These are phyloP conservation scores for Alternaria sp. DNA, from an alignment of 2,329 filamentous ascomycete genomes.

Conservation along the genomic window DNA sequence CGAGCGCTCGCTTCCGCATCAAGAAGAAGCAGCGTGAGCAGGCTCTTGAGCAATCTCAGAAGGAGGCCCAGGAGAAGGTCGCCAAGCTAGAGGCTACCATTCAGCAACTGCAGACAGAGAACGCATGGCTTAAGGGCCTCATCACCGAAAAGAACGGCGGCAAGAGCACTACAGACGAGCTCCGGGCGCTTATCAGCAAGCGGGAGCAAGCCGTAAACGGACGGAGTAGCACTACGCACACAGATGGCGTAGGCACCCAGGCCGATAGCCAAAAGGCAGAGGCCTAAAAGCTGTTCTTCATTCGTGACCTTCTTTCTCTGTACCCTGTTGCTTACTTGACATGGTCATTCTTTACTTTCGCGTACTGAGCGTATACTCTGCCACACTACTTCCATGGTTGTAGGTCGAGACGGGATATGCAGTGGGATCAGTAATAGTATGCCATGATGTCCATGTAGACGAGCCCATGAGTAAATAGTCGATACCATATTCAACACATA, in stretches of 20 bases:
- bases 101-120: slow-evolving; percentile 60
- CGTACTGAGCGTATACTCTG: background rate
- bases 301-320: background rate
- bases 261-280: slow-evolving; percentile 37
- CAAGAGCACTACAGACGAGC: slow-evolving; percentile 40
- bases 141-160: slow-evolving; percentile 58
- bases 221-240: slow-evolving; percentile 46
- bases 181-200: slow-evolving; percentile 44
- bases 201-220: slow-evolving; percentile 40
- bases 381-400: background rate
- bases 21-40: slow-evolving; percentile 64
- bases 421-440: background rate
- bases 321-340: background rate
- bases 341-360: background rate
- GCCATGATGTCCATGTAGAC: slow-evolving; percentile 1
- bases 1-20: slow-evolving; percentile 60
- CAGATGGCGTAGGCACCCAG: slow-evolving; percentile 48
- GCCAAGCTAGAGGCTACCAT: slow-evolving; percentile 54
- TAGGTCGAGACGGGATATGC: background rate
- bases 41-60: slow-evolving; percentile 58
- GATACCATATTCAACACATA: slow-evolving; percentile 6
- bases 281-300: slow-evolving; percentile 32
- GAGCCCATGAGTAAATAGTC: slow-evolving; percentile 5
- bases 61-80: slow-evolving; percentile 59
- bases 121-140: slow-evolving; percentile 59